phyloP scores from a whole-genome alignment of 495 filamentous ascomycete species.

The Penicillium fimorum region DNA sequence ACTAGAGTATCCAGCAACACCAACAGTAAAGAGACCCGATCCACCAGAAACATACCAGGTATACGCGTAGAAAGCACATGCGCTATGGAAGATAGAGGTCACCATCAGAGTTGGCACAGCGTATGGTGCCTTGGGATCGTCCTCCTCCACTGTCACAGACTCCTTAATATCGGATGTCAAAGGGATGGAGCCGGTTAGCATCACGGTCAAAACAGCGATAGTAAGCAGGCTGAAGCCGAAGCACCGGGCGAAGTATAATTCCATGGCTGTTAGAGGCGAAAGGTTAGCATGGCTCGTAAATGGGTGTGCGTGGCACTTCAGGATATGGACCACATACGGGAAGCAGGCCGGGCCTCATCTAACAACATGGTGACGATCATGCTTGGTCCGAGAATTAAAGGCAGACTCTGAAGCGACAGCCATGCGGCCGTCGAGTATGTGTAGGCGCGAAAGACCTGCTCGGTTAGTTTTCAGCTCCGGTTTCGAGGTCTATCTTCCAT shows the following conservation, averaged over 20 bases:
- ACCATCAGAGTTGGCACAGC: conserved; percentile 65
- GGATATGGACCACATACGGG: conserved; percentile 40
- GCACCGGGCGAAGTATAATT: conserved; percentile 70
- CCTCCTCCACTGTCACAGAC: conserved; percentile 42
- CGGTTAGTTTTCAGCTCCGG: neutral
- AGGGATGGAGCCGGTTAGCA: conserved; percentile 76
- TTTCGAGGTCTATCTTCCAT: neutral
- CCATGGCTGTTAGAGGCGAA: conserved; percentile 50
- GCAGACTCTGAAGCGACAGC: conserved; percentile 64
- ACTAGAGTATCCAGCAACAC: conserved; percentile 45
- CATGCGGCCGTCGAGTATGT: conserved; percentile 64
- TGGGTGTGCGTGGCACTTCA: too few relatives aligned
- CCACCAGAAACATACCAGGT: conserved; percentile 55
- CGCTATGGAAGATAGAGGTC: conserved; percentile 62
- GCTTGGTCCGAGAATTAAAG: conserved; percentile 62
- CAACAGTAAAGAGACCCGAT: conserved; percentile 55
- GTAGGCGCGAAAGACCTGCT: conserved; percentile 65
- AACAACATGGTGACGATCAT: conserved; percentile 63
- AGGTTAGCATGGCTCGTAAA: neutral
- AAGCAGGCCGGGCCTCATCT: conserved; percentile 54
- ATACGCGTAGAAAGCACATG: conserved; percentile 67
- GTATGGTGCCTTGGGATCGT: conserved; percentile 64
- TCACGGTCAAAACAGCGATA: conserved; percentile 61
- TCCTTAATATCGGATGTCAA: conserved; percentile 51
- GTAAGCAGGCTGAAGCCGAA: conserved; percentile 66